A percentile compares a stretch with the other conserved stretches of the same genome.
Evolutionary conservation across 257 asterid genomes (phyloP).

Genomic region (Agastache rugosa): DNA sequence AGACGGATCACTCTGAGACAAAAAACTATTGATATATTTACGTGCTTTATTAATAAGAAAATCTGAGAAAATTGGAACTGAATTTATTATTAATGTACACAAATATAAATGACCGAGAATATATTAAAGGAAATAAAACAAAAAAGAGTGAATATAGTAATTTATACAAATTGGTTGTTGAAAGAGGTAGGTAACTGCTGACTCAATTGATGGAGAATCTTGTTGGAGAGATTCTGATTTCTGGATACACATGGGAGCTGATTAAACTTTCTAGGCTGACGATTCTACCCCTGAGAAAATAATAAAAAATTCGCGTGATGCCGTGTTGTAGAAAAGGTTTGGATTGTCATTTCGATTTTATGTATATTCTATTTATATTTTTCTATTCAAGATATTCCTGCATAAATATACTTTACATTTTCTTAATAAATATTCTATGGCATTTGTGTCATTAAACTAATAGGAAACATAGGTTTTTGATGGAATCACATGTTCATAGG

Average conservation of each 20-base stretch:
- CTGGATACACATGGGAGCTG: neutral
- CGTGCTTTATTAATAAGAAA: neutral
- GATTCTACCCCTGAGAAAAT: constrained; percentile 7
- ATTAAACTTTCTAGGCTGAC: neutral
- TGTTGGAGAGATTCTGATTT: constrained; percentile 4
- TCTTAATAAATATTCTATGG: neutral
- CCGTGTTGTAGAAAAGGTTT: no score
- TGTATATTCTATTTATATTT: neutral
- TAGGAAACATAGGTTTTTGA: neutral
- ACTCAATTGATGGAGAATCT: constrained; percentile 5
- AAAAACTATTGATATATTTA: neutral
- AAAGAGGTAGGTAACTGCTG: constrained; percentile 24
- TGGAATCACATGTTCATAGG: neutral
- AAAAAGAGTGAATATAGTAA: neutral
- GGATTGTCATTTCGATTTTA: neutral
- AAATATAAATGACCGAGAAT: neutral
- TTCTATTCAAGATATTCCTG: neutral
- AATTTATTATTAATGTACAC: neutral
- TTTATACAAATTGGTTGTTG: neutral
- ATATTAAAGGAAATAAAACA: neutral
- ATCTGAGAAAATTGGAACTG: neutral
- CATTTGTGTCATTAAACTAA: neutral
- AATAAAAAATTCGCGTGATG: no score
- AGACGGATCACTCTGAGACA: neutral
- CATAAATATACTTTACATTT: neutral